Evolutionary conservation across 495 filamentous ascomycete species (phyloP).

Genomic region (Clavariopsis aquatica): DNA sequence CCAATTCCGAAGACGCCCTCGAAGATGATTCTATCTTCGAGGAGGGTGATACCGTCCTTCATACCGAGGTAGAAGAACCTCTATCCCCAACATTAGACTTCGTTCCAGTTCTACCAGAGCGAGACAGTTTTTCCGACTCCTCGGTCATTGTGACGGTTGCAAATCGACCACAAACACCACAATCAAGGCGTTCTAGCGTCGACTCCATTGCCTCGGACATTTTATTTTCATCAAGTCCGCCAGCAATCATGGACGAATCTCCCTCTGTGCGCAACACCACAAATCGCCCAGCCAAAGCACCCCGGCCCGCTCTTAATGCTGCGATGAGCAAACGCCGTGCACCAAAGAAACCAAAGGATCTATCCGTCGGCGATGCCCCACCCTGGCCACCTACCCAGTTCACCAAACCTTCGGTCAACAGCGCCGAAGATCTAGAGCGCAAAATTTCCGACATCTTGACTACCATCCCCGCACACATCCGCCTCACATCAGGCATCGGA

Average conservation of each 20-base stretch:
- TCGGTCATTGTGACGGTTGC: not conserved
- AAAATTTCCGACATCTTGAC: slow-evolving; percentile 83
- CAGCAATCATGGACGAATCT: slow-evolving; percentile 27
- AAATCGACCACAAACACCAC: slow-evolving; percentile 28
- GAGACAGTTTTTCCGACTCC: slow-evolving; percentile 5
- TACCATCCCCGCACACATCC: slow-evolving; percentile 76
- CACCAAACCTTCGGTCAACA: slow-evolving; percentile 14
- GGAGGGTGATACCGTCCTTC: slow-evolving; percentile 28
- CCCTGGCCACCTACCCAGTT: slow-evolving; percentile 36
- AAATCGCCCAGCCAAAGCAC: slow-evolving; percentile 27
- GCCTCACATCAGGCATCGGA: slow-evolving; percentile 61
- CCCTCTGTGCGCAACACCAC: slow-evolving; percentile 34
- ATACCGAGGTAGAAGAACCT: slow-evolving; percentile 21
- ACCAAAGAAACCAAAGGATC: slow-evolving; percentile 10
- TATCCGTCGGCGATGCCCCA: slow-evolving; percentile 12
- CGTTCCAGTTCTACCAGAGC: not conserved
- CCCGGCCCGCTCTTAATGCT: slow-evolving; percentile 39
- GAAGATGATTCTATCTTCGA: slow-evolving; percentile 26
- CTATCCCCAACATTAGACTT: not conserved
- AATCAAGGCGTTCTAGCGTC: slow-evolving; percentile 26
- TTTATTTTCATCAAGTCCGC: slow-evolving; percentile 30
- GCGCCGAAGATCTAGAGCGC: slow-evolving; percentile 69
- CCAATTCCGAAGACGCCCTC: not conserved
- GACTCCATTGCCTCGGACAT: slow-evolving; percentile 26
- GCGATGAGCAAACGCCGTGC: slow-evolving; percentile 43